phyloP scores from a whole-genome alignment of 805 yeast genomes.

The Saccharomyces kudriavzevii region DNA sequence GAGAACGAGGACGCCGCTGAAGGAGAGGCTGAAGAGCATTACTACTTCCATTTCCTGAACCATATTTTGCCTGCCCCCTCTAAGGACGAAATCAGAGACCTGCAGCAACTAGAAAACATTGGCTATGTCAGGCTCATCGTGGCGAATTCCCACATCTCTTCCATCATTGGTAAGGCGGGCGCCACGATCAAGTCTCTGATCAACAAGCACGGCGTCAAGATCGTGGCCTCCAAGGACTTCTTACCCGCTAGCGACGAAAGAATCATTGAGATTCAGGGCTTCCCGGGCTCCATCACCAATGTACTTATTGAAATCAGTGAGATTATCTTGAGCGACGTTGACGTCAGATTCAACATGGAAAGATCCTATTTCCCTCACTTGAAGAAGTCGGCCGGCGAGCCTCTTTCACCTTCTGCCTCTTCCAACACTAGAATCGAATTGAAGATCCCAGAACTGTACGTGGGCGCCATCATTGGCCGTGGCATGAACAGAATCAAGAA shows the following conservation, averaged over 20 bases:
- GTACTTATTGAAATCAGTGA: conserved; percentile 51
- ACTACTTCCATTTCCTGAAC: conserved; percentile 36
- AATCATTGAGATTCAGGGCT: conserved; percentile 79
- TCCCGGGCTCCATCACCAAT: conserved; percentile 51
- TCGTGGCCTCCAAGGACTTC: conserved; percentile 81
- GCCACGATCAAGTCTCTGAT: conserved; percentile 62
- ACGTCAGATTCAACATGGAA: conserved; percentile 16
- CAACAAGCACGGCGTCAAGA: conserved; percentile 56
- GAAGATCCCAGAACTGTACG: conserved; percentile 65
- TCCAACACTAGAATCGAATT: neutral
- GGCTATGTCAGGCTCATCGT: conserved; percentile 54
- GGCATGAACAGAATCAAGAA: conserved; percentile 82
- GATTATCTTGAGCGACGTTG: conserved; percentile 21
- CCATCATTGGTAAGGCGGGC: conserved; percentile 81
- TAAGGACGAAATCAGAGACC: conserved; percentile 22
- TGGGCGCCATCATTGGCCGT: conserved; percentile 84
- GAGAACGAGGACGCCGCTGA: conserved; percentile 3
- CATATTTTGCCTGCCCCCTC: conserved; percentile 28
- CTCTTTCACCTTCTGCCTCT: neutral
- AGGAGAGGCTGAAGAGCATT: conserved; percentile 30
- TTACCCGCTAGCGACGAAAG: conserved; percentile 78
- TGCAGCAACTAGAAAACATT: conserved; percentile 19
- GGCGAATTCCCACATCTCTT: conserved; percentile 82
- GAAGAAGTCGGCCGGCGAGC: neutral
- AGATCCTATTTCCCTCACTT: conserved; percentile 52